A percentile compares a stretch with the other conserved stretches of the same genome.
Conservation (phyloP, 306 rosid genomes). For the Castanopsis chinensis region DNA sequence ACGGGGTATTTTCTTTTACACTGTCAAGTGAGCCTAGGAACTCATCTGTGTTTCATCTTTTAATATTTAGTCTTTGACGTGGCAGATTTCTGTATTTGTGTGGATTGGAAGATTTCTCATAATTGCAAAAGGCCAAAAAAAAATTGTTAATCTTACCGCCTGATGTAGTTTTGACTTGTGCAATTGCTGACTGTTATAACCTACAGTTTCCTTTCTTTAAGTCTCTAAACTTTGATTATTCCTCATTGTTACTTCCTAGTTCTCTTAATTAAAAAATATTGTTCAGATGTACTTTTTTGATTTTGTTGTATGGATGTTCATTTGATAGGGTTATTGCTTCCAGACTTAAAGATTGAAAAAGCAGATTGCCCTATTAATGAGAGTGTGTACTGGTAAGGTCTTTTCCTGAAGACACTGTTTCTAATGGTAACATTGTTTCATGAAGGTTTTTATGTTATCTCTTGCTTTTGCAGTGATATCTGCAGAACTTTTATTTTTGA, state of each 20-base stretch:
- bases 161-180: neutral
- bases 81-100: neutral
- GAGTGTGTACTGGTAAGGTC: slow-evolving; percentile 64
- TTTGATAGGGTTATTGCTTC: slow-evolving; percentile 30
- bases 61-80: neutral
- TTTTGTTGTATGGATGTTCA: neutral
- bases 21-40: neutral
- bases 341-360: slow-evolving; percentile 29
- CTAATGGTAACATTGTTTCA: neutral
- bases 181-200: neutral
- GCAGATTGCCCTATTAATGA: slow-evolving; percentile 30
- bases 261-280: neutral
- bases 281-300: neutral
- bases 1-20: slow-evolving; percentile 41
- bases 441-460: neutral
- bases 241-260: neutral
- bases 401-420: neutral
- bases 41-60: neutral
- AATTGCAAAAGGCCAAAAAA: neutral
- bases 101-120: neutral
- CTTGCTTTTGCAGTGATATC: slow-evolving; percentile 54
- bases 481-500: slow-evolving; percentile 83
- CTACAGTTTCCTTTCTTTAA: neutral
- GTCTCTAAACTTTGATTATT: neutral
- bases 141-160: neutral